Percentiles rank a stretch among this genome's conserved stretches.
phyloP scores from a whole-genome alignment of 805 yeast genomes.

The Yamadazyma nakazawae region DNA sequence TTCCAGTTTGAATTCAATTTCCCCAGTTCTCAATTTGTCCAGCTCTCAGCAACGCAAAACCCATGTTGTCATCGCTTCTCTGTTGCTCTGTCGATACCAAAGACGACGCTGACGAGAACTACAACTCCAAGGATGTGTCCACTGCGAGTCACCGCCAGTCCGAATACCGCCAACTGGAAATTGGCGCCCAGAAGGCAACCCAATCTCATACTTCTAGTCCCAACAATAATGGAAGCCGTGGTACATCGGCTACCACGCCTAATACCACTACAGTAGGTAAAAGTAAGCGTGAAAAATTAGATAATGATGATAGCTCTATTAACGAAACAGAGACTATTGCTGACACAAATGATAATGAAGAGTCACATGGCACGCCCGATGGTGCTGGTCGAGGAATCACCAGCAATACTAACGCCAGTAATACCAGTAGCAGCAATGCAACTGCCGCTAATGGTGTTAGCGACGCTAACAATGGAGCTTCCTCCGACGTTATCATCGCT shows the following conservation, averaged over 20 bases:
- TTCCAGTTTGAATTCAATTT: no score
- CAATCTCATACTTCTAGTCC: not conserved
- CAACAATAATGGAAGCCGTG: not conserved
- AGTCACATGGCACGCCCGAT: not conserved
- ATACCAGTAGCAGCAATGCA: not conserved
- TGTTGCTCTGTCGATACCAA: conserved; percentile 38
- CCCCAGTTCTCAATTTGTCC: no score
- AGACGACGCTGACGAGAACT: conserved; percentile 31
- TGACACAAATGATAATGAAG: conserved; percentile 19
- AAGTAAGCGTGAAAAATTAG: conserved; percentile 26
- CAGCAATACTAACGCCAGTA: not conserved
- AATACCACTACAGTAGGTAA: conserved; percentile 2
- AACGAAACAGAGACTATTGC: conserved; percentile 43
- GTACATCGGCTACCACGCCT: not conserved
- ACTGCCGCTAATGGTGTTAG: not conserved
- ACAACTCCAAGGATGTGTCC: not conserved
- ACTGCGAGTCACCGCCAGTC: not conserved
- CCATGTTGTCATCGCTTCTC: conserved; percentile 24
- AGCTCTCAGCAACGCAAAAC: not conserved
- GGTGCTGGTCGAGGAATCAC: not conserved
- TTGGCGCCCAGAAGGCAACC: not conserved
- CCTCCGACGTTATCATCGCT: conserved; percentile 9
- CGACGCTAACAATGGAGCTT: conserved; percentile 3
- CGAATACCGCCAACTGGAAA: not conserved
- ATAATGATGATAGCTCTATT: conserved; percentile 37